Evolutionary conservation across 371 early-diverging fungal species (phyloP).

Genomic region (Apophysomyces variabilis): DNA sequence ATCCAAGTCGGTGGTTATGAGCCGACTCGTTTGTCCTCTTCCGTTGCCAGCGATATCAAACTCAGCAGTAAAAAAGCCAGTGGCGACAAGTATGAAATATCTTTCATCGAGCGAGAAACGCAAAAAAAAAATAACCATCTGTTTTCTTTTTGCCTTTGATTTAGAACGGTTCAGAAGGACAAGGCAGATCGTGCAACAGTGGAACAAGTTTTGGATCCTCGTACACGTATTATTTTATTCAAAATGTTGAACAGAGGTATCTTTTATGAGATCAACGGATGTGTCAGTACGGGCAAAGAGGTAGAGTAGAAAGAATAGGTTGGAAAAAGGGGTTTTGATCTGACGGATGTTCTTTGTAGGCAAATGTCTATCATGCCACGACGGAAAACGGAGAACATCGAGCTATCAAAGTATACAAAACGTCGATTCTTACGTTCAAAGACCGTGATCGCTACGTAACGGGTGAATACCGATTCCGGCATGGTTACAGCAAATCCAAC

Average conservation of each 20-base stretch:
- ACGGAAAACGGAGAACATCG: conserved; percentile 85
- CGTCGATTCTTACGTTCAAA: conserved; percentile 98
- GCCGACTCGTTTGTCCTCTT: conserved; percentile 39
- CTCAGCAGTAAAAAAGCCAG: conserved; percentile 81
- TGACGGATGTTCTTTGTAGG: conserved; percentile 38
- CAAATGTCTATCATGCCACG: conserved; percentile 96
- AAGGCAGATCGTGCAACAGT: conserved; percentile 97
- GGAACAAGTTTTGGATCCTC: conserved; percentile 98
- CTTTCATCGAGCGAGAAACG: background rate
- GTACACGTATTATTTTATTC: conserved; percentile 96
- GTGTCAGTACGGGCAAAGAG: conserved; percentile 99
- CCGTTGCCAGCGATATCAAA: conserved; percentile 62
- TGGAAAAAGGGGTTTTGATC: background rate
- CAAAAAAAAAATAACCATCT: too few species aligned
- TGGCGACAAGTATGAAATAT: conserved; percentile 66
- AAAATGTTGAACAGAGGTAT: conserved; percentile 92
- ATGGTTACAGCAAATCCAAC: conserved; percentile 95
- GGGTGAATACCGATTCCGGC: conserved; percentile 97
- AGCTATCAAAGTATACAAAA: conserved; percentile 99
- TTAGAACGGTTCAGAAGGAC: conserved; percentile 67
- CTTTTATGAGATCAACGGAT: conserved; percentile 95
- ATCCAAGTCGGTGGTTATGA: conserved; percentile 64
- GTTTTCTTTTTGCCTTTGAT: background rate
- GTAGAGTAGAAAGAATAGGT: conserved; percentile 32
- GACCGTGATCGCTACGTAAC: conserved; percentile 98